These are phyloP conservation scores for Grigorovia jiainica DNA, from an alignment of 805 yeast species.

Conservation along the genomic window DNA sequence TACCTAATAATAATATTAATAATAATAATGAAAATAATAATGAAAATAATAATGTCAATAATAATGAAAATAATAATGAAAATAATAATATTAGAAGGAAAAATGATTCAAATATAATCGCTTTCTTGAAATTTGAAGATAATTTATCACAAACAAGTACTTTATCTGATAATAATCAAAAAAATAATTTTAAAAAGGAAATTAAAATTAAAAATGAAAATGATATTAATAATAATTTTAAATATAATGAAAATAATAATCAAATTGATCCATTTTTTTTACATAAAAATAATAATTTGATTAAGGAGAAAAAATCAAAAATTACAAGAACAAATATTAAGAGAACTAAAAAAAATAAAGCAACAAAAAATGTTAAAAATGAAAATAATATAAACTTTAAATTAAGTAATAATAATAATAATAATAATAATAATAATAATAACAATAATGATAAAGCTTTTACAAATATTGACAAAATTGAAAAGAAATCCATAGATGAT, in stretches of 20 bases:
- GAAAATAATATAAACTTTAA: no score
- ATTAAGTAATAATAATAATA: background rate
- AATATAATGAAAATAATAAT: background rate
- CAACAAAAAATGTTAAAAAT: background rate
- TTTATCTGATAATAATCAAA: background rate
- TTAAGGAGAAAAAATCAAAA: no score
- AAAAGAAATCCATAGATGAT: no score
- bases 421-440: background rate
- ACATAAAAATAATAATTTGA: background rate
- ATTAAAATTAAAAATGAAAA: background rate
- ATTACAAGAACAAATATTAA: background rate
- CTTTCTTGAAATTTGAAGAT: slow-evolving; percentile 7
- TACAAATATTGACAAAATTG: background rate
- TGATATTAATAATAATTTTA: background rate
- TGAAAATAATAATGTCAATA: slow-evolving; percentile 1
- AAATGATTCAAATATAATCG: slow-evolving; percentile 1
- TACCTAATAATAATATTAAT: background rate
- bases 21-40: background rate
- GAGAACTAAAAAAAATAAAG: background rate
- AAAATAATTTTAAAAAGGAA: background rate
- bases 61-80: background rate
- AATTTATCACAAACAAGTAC: background rate
- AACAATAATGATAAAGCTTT: background rate
- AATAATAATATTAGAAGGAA: slow-evolving; percentile 1
- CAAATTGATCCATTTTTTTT: background rate